Percentiles rank a stretch among this genome's conserved stretches.
Evolutionary conservation across 352 stramenopile species (phyloP).

Genomic region (Stramenopiles sp.): DNA sequence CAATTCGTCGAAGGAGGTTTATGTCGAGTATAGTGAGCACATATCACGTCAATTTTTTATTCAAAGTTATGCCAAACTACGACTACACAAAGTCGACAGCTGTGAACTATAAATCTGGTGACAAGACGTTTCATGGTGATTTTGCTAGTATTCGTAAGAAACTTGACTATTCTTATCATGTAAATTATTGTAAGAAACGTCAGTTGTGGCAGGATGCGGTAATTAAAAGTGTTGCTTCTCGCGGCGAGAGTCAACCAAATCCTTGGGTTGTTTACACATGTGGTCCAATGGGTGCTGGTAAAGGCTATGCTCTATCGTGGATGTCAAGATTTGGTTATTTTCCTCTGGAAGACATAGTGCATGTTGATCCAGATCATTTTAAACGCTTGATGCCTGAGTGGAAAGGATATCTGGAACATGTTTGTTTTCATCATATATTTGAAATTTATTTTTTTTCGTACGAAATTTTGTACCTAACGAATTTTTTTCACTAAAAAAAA

Average conservation of each 20-base stretch:
- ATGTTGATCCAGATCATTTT: conserved; percentile 5
- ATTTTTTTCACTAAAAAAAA: too few species aligned
- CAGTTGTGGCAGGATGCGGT: background rate
- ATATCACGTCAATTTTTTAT: too few species aligned
- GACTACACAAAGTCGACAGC: too few species aligned
- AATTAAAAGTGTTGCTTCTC: background rate
- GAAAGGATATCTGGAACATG: too few species aligned
- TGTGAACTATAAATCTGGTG: too few species aligned
- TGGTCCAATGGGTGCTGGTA: conserved; percentile 3
- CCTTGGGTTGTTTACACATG: conserved; percentile 1
- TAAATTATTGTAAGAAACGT: background rate
- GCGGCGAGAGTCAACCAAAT: background rate
- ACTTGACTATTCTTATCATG: background rate
- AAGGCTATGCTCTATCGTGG: background rate
- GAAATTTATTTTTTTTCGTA: too few species aligned
- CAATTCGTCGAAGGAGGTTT: too few species aligned
- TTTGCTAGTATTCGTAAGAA: conserved; percentile 6
- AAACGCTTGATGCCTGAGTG: background rate
- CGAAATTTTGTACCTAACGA: too few species aligned
- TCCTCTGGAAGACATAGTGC: background rate
- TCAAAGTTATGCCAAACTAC: too few species aligned
- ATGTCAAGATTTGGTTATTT: background rate
- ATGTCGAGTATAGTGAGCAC: too few species aligned
- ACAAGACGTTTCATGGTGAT: background rate
- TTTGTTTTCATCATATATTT: too few species aligned